Percentiles rank a stretch among this genome's conserved stretches.
phyloP scores from a whole-genome alignment of 805 yeast genomes.

The Metschnikowia orientalis region DNA sequence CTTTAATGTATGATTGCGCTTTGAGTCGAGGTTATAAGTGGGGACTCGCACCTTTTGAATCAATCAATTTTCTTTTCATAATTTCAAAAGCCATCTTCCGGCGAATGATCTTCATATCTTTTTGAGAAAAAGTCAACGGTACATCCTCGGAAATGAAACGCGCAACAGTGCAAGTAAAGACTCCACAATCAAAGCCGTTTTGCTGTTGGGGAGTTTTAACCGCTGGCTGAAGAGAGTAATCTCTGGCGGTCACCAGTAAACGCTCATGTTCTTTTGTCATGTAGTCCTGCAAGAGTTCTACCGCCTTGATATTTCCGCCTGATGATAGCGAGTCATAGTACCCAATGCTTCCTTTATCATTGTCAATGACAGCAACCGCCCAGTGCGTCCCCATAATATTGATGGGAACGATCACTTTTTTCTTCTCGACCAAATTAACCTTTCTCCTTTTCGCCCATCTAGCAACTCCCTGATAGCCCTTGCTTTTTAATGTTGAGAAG shows the following conservation, averaged over 20 bases:
- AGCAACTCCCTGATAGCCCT: conserved; percentile 77
- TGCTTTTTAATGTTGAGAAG: conserved; percentile 61
- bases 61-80: conserved; percentile 28
- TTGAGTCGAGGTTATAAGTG: conserved; percentile 4
- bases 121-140: conserved; percentile 53
- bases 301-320: conserved; percentile 39
- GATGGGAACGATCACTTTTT: conserved; percentile 76
- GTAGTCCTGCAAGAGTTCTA: conserved; percentile 53
- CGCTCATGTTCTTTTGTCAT: conserved; percentile 64
- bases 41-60: no score
- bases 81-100: conserved; percentile 65
- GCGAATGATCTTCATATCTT: conserved; percentile 67
- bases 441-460: conserved; percentile 82
- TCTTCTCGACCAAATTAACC: conserved; percentile 58
- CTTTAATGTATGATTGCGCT: conserved; percentile 4
- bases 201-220: conserved; percentile 69
- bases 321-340: conserved; percentile 73
- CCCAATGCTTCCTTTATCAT: conserved; percentile 50
- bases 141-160: conserved; percentile 51
- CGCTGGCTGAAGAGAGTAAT: conserved; percentile 25
- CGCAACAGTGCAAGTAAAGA: conserved; percentile 79
- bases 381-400: conserved; percentile 82
- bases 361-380: conserved; percentile 81
- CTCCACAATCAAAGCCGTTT: conserved; percentile 95
- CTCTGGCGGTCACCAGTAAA: conserved; percentile 21